Conservation (phyloP, 179 eudicot species). For the Heliamphora pulchella region DNA sequence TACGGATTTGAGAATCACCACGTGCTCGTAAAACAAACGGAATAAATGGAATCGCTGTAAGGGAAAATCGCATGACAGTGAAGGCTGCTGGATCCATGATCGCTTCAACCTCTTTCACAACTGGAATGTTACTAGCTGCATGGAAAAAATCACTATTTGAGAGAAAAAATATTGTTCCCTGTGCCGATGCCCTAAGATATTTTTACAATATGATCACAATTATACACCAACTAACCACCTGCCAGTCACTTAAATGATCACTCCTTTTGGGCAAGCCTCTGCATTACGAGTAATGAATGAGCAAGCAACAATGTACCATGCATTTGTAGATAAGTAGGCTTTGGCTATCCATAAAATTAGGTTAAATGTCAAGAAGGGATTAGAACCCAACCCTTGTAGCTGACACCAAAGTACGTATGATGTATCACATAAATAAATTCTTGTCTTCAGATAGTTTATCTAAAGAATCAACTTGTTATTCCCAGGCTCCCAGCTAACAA, state of each 20-base stretch:
- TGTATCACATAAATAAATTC: no score
- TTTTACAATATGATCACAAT: slow-evolving; percentile 4
- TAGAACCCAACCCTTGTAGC: not conserved
- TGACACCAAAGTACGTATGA: not conserved
- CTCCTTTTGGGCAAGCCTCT: not conserved
- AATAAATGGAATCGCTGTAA: slow-evolving; percentile 52
- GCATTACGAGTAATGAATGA: not conserved
- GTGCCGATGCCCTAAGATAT: slow-evolving; percentile 20
- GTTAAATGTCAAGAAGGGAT: no score
- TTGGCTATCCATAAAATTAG: not conserved
- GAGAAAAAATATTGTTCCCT: slow-evolving; percentile 43
- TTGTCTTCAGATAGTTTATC: no score
- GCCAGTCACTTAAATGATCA: not conserved
- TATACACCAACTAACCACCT: not conserved
- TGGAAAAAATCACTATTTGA: slow-evolving; percentile 33
- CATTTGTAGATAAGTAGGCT: not conserved
- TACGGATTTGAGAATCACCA: slow-evolving; percentile 38
- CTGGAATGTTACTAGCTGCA: slow-evolving; percentile 66
- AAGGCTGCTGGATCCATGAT: slow-evolving; percentile 56
- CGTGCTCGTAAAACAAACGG: slow-evolving; percentile 51
- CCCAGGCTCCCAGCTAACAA: not conserved
- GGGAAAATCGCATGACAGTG: slow-evolving; percentile 44
- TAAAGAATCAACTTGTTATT: not conserved
- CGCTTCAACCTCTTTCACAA: slow-evolving; percentile 61
- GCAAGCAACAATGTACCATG: not conserved